Base-by-base conservation (phyloP, 2,329 filamentous ascomycete species). In the Elsinoe arachidis region DNA sequence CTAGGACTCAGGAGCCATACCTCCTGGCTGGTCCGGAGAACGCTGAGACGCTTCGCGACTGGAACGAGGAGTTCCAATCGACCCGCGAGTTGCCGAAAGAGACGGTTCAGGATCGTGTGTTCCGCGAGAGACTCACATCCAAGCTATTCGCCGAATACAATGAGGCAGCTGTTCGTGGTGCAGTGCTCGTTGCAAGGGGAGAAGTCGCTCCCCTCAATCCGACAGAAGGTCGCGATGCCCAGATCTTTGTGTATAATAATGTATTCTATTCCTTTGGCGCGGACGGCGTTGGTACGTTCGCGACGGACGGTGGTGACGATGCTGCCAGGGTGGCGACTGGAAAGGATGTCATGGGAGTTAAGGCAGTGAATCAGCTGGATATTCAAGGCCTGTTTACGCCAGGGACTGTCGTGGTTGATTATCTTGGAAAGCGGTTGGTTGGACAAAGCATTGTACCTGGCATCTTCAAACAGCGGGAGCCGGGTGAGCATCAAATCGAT, bases 241-340 rank as follows among this genome's bases (percentile, higher is more conserved):
- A 99, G 71, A 99, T 99, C 63, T 99, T 96, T 67, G 92, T 99
- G 21, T 96, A 97, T 78, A 97, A 97, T 79, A 99, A 99, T 74
- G 90, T 99, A 64, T 99, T 99, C 78, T 99, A 96, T 78, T 97
- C 93, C 0, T 97, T 96, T 65, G 93, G 93, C 61, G 92, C 93
- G 44, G 93, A 99, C 70, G 95, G 93, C 55, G 93, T 97, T 46
- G 92, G 93, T 43, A 99, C 93, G 14, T 99, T 99, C 72, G 91
- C 90, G 10, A 91, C 87, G 2, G 93, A 99, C 74, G 93, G 93
- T 63, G 93, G 93, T 17, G 92, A 99, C 63, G 93, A 99, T 74
- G 93, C 93, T 63, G 93, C 93, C 12, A 84, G 92, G 59, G 90
- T 97, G 58, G 93, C 95, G 23, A 96, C 95, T 4, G 92, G 91